These are phyloP conservation scores for Decorospora gaudefroyi DNA, from an alignment of 2,329 filamentous ascomycete species.

Conservation along the genomic window DNA sequence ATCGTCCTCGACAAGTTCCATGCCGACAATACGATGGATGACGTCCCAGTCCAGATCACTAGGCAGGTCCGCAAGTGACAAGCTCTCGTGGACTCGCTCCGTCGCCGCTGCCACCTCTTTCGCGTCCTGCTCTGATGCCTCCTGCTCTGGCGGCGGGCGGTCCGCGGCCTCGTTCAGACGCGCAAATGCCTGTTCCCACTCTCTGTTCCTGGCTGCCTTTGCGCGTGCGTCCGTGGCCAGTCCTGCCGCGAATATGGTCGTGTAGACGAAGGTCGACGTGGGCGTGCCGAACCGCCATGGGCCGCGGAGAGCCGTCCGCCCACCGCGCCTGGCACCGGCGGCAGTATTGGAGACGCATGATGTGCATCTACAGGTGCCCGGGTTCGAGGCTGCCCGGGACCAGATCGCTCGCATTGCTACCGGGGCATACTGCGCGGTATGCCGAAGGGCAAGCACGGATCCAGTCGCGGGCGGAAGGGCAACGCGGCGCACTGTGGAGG, in stretches of 20 bases:
- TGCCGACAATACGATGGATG: conserved; percentile 25
- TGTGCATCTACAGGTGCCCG: conserved; percentile 65
- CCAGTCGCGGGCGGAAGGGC: conserved; percentile 20
- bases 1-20: conserved; percentile 36
- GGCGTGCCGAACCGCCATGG: conserved; percentile 59
- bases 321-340: conserved; percentile 57
- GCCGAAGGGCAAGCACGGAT: conserved; percentile 25
- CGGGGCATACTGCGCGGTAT: conserved; percentile 40
- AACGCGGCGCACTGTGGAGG: conserved; percentile 21
- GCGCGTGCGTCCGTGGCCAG: conserved; percentile 64
- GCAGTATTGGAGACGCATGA: conserved; percentile 60
- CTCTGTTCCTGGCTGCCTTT: conserved; percentile 60
- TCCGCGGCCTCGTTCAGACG: conserved; percentile 15
- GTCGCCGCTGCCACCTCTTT: background rate
- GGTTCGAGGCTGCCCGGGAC: conserved; percentile 68
- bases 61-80: conserved; percentile 20
- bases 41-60: conserved; percentile 31
- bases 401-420: conserved; percentile 68
- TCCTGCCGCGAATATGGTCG: conserved; percentile 68
- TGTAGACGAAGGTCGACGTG: conserved; percentile 68
- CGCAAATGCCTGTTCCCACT: conserved; percentile 66
- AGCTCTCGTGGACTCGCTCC: conserved; percentile 1
- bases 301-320: conserved; percentile 56
- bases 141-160: background rate
- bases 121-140: too few relatives aligned